Evolutionary conservation across 1,139 yeast genomes (phyloP).

Genomic region (Lodderomyces elongisporus): DNA sequence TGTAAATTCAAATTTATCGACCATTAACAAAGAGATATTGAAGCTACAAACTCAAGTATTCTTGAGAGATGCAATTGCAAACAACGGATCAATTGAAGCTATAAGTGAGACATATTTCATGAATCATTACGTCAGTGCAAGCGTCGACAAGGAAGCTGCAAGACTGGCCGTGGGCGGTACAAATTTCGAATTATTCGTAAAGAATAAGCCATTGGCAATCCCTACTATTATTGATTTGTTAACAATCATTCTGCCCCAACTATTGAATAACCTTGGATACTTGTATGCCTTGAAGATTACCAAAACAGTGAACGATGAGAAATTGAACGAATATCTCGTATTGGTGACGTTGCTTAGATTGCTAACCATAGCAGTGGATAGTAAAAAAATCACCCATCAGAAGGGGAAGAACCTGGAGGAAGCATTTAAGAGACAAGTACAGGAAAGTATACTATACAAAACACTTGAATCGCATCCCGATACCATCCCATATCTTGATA

Average conservation of each 20-base stretch:
- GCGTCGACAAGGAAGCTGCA: conserved; percentile 4
- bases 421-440: conserved; percentile 30
- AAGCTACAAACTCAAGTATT: conserved; percentile 10
- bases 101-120: conserved; percentile 45
- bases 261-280: conserved; percentile 20
- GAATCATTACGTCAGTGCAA: conserved; percentile 28
- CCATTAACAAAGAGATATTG: conserved; percentile 10
- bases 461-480: conserved; percentile 25
- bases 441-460: conserved; percentile 42
- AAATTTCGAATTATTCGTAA: conserved; percentile 19
- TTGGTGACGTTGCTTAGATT: conserved; percentile 59
- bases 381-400: conserved; percentile 29
- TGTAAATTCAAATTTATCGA: conserved; percentile 5
- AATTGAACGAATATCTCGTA: conserved; percentile 18
- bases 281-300: conserved; percentile 35
- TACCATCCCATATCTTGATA: conserved; percentile 11
- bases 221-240: conserved; percentile 53
- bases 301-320: conserved; percentile 24
- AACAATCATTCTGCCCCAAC: conserved; percentile 43
- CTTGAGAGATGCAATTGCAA: conserved; percentile 3
- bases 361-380: conserved; percentile 51
- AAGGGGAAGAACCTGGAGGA: conserved; percentile 41
- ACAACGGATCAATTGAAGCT: conserved; percentile 20
- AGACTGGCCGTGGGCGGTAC: conserved; percentile 9
- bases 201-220: conserved; percentile 37